These are phyloP conservation scores for Yarrowia divulgata DNA, from an alignment of 805 yeast genomes.

Conservation along the genomic window DNA sequence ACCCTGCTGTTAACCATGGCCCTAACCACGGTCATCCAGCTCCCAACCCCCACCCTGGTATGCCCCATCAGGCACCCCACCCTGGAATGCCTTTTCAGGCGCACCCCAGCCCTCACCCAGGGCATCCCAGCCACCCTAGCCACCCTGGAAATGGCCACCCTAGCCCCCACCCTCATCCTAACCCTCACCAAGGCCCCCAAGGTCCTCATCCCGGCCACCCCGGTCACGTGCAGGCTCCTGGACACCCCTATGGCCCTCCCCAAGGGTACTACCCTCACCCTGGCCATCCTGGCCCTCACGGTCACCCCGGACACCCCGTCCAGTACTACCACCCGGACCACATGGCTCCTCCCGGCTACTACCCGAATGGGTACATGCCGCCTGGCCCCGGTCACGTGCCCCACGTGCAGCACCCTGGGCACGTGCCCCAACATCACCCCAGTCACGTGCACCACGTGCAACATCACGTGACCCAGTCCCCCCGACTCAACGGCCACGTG, in stretches of 20 bases:
- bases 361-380: not conserved
- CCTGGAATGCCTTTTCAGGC: too few relatives aligned
- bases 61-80: too few relatives aligned
- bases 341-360: conserved; percentile 26
- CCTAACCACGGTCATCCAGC: too few relatives aligned
- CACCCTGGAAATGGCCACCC: too few relatives aligned
- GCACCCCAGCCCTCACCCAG: too few relatives aligned
- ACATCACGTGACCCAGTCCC: not conserved
- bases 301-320: not conserved
- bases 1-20: too few relatives aligned
- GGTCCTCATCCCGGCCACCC: not conserved
- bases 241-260: not conserved
- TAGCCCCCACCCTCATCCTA: too few relatives aligned
- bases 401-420: not conserved
- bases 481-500: not conserved
- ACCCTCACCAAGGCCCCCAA: too few relatives aligned
- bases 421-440: not conserved
- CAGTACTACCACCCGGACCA: conserved; percentile 5
- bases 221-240: not conserved
- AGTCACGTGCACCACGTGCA: not conserved
- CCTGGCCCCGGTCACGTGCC: not conserved
- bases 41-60: too few relatives aligned
- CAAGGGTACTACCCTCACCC: conserved; percentile 3
- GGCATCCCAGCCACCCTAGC: too few relatives aligned
- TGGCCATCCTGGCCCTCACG: not conserved